Base-by-base conservation (phyloP, 306 rosid genomes). In the Macrotyloma uniflorum region DNA sequence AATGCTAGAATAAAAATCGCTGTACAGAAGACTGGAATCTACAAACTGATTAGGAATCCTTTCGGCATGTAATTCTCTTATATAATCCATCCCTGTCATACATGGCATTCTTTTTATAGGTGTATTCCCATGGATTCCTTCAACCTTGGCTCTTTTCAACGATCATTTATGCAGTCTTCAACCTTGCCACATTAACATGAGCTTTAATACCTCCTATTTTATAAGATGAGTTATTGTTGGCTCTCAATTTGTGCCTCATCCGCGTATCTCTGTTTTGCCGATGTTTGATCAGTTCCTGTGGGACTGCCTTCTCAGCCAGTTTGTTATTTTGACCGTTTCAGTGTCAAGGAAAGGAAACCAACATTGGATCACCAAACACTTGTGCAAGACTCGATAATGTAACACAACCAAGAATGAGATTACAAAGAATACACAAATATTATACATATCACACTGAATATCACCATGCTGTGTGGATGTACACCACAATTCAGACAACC, bases 401-500 rank as follows among this genome's bases (percentile, higher is more conserved):
- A 57, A 32, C 70, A 77, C 33, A 45, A 15, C 50, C 23, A 58
- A 57, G 22, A 72, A 49, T 11, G 2, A 19, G 36, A 33, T 23
- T 26, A 58, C 73, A 83, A 8, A 67, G 74, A 73, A 50, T 8
- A 72, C 23, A 50, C 64, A 55, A 38, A 19, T 15, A 35, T n/a
- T 36, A 78, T 14, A 74, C 74, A 32, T 22, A 58, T 74, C 28
- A 61, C 45, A 38, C 35, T 59, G 53, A 72, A 58, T 63, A 20
- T 62, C 22, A 19, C 38, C 23, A 28, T 33, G 54, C 33, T n/a
- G 51, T 58, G 22, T 19, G 46, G 64, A 59, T 28, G 28, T 70
- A 80, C 80, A 80, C 18, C 62, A 63, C 61, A 30, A 50, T 65
- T 74, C 47, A 66, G 35, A 84, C 50, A 76, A 19, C 23, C 54